phyloP scores from a whole-genome alignment of 345 rosid species.

The Salix suchowensis region DNA sequence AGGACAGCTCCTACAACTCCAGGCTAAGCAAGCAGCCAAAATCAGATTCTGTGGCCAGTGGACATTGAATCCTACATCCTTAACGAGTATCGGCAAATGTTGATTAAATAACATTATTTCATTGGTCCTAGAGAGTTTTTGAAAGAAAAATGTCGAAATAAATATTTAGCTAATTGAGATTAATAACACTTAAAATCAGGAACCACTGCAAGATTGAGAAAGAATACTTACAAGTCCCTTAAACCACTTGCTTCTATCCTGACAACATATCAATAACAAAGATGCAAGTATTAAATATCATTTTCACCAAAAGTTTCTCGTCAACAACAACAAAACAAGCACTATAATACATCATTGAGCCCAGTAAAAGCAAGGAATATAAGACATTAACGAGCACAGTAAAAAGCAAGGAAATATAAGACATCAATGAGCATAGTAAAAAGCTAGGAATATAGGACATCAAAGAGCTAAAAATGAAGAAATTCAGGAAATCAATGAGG shows the following conservation, averaged over 20 bases:
- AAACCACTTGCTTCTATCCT: constrained; percentile 83
- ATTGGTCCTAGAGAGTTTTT: background rate
- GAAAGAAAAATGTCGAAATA: background rate
- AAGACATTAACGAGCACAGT: too few species aligned
- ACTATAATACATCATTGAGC: background rate
- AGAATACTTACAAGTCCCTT: constrained; percentile 56
- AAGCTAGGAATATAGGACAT: background rate
- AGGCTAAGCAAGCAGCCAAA: background rate
- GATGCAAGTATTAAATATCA: constrained; percentile 3
- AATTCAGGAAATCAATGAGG: background rate
- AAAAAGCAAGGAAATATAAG: background rate
- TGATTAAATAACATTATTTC: background rate
- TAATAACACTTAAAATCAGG: background rate
- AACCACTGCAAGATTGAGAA: background rate
- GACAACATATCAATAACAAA: constrained; percentile 32
- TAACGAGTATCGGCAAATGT: background rate
- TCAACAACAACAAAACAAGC: constrained; percentile 1
- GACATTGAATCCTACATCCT: background rate
- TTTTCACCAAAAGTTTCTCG: constrained; percentile 5
- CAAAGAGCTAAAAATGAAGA: background rate
- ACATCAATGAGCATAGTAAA: background rate
- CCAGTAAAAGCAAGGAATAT: background rate
- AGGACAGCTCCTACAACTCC: background rate
- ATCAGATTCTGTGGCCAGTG: background rate
- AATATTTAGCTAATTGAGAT: background rate